Percentiles rank a stretch among this genome's conserved stretches.
phyloP scores from a whole-genome alignment of 1,284 basidiomycete genomes.

The Melampsora americana region DNA sequence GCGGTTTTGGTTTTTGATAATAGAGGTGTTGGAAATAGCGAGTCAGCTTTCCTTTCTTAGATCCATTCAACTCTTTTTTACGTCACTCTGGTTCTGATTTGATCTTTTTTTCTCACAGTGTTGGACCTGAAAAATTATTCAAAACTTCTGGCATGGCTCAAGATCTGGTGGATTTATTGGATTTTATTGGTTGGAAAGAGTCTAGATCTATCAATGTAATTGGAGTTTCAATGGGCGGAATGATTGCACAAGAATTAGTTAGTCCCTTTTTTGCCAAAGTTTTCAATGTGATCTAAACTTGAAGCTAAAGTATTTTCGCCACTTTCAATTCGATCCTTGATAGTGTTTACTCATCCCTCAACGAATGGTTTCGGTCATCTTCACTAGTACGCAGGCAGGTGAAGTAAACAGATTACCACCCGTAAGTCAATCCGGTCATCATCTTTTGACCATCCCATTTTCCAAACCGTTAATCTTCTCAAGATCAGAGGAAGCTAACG shows the following conservation, averaged over 20 bases:
- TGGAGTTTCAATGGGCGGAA: conserved; percentile 76
- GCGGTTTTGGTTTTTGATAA: conserved; percentile 80
- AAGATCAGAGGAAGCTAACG: neutral
- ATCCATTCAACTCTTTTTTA: neutral
- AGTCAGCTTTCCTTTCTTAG: conserved; percentile 55
- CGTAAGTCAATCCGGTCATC: neutral
- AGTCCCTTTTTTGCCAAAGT: neutral
- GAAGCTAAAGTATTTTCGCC: neutral
- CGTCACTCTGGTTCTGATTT: too few relatives aligned
- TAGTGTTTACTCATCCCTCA: conserved; percentile 58
- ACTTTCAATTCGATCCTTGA: neutral
- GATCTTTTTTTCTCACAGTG: neutral
- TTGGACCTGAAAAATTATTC: conserved; percentile 35
- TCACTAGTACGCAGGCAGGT: conserved; percentile 70
- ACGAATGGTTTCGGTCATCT: conserved; percentile 65
- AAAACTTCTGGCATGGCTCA: conserved; percentile 75
- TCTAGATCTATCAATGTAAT: conserved; percentile 68
- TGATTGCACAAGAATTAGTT: conserved; percentile 62
- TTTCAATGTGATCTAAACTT: neutral
- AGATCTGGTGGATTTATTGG: conserved; percentile 67
- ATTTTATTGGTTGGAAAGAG: conserved; percentile 66
- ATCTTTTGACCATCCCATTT: neutral
- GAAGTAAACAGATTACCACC: conserved; percentile 12
- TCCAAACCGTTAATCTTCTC: neutral
- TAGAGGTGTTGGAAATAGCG: conserved; percentile 76